Evolutionary conservation across 345 rosid genomes (phyloP), one percentile per base, ranked within the genome.

Genomic region (Cochlearia excelsa): DNA sequence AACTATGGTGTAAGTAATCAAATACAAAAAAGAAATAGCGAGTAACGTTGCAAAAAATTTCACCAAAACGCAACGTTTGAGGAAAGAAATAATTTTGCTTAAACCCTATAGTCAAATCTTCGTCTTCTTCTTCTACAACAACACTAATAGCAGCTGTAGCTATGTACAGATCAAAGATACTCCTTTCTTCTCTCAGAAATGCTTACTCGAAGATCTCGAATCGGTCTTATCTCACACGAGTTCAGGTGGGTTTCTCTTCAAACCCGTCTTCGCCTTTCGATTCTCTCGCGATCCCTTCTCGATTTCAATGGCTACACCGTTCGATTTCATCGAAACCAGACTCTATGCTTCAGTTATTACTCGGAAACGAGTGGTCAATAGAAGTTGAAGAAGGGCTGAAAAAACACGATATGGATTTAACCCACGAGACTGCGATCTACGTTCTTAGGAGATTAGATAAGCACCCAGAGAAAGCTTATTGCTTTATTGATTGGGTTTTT

Each of bases 401-500:
- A 9, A 59, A 69, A 39, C 51, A 65, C 1, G 69, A 39, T 26
- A 53, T 74, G 5, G 4, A 46, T 9, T 60, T 80, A 60, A 77
- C 70, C 67, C 89, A 85, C 55, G 98, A 84, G 67, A 78, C 77
- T 40, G 82, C 80, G n/a, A 64, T 85, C 55, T 85, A 83, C 71
- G 76, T 85, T 70, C 51, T 87, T 46, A 85, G 67, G 73, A 85
- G 74, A 57, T 78, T 87, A 8, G 81, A 80, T 59, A 71, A 65
- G 39, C 74, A 76, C 46, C 89, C 95, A 2, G 54, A 48, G 8
- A 88, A 80, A 71, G 88, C 92, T 34, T 76, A 54, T 49, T 66
- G 40, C 65, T 91, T 88, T 72, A 80, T 84, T 75, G 67, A 64
- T 47, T 91, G 98, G 96, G 84, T 74, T 2, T 51, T 78, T n/a